phyloP scores from a whole-genome alignment of 2,329 filamentous ascomycete genomes.

The Samsoniella hepiali region DNA sequence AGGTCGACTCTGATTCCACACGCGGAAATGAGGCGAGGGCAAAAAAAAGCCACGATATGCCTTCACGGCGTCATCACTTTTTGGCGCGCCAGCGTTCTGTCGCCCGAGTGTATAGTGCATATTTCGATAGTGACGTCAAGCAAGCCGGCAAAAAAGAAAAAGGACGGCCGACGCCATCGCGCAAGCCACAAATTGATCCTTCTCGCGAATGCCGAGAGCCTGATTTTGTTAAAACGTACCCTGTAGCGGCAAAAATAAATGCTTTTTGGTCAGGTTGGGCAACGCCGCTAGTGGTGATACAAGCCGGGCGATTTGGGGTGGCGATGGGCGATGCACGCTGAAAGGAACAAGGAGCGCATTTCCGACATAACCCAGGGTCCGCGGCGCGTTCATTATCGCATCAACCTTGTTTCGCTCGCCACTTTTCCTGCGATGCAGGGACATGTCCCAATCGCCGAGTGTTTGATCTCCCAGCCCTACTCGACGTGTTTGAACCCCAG shows the following conservation, averaged over 20 bases:
- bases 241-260: neutral
- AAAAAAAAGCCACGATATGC: neutral
- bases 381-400: neutral
- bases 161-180: neutral
- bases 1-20: neutral
- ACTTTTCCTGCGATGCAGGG: slow-evolving; percentile 6
- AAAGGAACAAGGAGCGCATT: neutral
- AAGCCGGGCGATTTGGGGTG: neutral
- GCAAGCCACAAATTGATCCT: neutral
- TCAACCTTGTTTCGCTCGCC: slow-evolving; percentile 4
- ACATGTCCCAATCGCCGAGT: slow-evolving; percentile 2
- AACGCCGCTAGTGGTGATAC: neutral
- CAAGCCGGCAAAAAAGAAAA: neutral
- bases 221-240: neutral
- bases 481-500: slow-evolving; percentile 2
- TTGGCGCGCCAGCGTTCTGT: neutral
- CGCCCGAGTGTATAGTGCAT: neutral
- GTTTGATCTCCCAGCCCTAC: slow-evolving; percentile 9
- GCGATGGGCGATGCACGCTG: neutral
- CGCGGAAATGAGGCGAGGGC: neutral
- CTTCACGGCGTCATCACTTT: slow-evolving; percentile 11
- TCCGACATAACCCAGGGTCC: neutral
- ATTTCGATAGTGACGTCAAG: slow-evolving; percentile 7
- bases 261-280: neutral
- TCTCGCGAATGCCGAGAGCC: slow-evolving; percentile 11